These are phyloP conservation scores for Fistulinella prunicolor DNA, from an alignment of 768 basidiomycete genomes.

Conservation along the genomic window DNA sequence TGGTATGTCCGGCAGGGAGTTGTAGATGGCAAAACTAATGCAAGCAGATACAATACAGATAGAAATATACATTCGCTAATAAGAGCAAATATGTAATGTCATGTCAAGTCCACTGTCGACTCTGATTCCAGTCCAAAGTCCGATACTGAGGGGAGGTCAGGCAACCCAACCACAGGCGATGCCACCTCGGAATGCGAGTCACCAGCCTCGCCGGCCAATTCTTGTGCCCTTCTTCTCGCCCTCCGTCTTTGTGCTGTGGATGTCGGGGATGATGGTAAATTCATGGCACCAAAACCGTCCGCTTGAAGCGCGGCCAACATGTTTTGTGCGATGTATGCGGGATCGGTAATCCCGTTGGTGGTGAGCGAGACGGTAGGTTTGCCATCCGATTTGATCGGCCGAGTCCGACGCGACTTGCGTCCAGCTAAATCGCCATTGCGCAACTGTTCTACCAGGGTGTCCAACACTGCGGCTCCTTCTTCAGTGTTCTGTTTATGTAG, in stretches of 20 bases:
- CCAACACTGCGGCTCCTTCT: slow-evolving; percentile 59
- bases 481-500: slow-evolving; percentile 54
- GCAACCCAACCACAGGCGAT: slow-evolving; percentile 24
- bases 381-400: slow-evolving; percentile 37
- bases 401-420: slow-evolving; percentile 51
- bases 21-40: slow-evolving; percentile 23
- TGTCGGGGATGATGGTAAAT: slow-evolving; percentile 50
- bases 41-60: slow-evolving; percentile 35
- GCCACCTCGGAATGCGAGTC: slow-evolving; percentile 27
- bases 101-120: slow-evolving; percentile 22
- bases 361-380: slow-evolving; percentile 21
- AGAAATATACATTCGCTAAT: slow-evolving; percentile 23
- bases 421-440: slow-evolving; percentile 64
- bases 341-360: slow-evolving; percentile 31
- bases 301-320: slow-evolving; percentile 76
- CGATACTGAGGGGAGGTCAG: slow-evolving; percentile 27
- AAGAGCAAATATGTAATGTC: slow-evolving; percentile 26
- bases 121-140: slow-evolving; percentile 29
- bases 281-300: slow-evolving; percentile 53
- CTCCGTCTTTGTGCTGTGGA: slow-evolving; percentile 30
- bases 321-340: slow-evolving; percentile 61
- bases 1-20: slow-evolving; percentile 16
- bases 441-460: slow-evolving; percentile 68
- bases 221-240: slow-evolving; percentile 29
- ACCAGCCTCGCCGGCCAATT: slow-evolving; percentile 36